Percentiles rank a stretch among this genome's conserved stretches.
phyloP scores from a whole-genome alignment of 1,284 basidiomycete species.

The Cryptococcus jaspeensis region DNA sequence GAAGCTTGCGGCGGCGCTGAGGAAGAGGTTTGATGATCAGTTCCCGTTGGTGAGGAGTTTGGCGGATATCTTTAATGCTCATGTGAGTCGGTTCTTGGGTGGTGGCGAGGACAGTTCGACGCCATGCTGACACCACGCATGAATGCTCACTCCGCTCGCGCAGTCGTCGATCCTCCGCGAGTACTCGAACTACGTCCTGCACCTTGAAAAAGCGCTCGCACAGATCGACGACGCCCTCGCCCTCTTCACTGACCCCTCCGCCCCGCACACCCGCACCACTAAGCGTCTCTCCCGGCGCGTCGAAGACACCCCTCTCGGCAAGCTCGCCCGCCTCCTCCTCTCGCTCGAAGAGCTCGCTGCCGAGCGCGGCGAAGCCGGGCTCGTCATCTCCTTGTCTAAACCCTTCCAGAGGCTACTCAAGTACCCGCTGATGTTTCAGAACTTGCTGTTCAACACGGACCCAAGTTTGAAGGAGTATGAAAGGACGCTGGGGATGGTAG shows the following conservation, averaged over 20 bases:
- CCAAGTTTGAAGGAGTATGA: slow-evolving; percentile 97
- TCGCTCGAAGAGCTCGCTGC: slow-evolving; percentile 74
- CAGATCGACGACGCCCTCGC: slow-evolving; percentile 75
- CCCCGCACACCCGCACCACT: slow-evolving; percentile 40
- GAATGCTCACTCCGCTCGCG: not conserved
- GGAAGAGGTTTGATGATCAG: slow-evolving; percentile 86
- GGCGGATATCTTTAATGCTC: slow-evolving; percentile 88
- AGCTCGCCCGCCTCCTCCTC: slow-evolving; percentile 26
- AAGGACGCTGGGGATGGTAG: slow-evolving; percentile 91
- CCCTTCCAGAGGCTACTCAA: slow-evolving; percentile 96
- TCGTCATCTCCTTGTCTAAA: slow-evolving; percentile 84
- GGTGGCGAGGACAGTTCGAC: too few species aligned
- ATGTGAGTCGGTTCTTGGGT: slow-evolving; percentile 64
- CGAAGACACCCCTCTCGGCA: slow-evolving; percentile 68
- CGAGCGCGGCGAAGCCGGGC: slow-evolving; percentile 83
- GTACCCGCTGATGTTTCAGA: slow-evolving; percentile 95
- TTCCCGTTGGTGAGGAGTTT: slow-evolving; percentile 86
- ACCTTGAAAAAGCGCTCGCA: slow-evolving; percentile 82
- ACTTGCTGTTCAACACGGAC: slow-evolving; percentile 91
- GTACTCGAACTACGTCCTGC: slow-evolving; percentile 87
- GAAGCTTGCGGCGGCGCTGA: slow-evolving; percentile 73
- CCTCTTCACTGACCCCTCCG: slow-evolving; percentile 11
- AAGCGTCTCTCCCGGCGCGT: slow-evolving; percentile 74
- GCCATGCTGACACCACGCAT: too few species aligned
- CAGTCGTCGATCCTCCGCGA: slow-evolving; percentile 88